Conservation (phyloP, 176 grass and related monocot genomes). For the Triticum turgidum region DNA sequence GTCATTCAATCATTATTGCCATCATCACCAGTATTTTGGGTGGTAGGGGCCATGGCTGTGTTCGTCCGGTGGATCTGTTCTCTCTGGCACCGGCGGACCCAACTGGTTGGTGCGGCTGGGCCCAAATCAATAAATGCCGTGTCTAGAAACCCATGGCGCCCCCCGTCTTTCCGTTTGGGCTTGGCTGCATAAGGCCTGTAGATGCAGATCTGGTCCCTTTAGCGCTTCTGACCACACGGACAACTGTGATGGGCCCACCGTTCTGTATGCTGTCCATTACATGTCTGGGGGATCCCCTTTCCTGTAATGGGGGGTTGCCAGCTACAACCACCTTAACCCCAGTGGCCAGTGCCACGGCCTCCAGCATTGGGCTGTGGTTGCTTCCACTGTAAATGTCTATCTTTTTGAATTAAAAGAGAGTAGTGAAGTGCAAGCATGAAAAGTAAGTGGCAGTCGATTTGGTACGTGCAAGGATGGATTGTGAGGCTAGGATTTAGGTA, state of each 20-base stretch:
- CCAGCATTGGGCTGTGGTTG: not conserved
- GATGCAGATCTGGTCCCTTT: constrained; percentile 67
- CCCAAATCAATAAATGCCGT: constrained; percentile 52
- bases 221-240: constrained; percentile 49
- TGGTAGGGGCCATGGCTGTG: constrained; percentile 37
- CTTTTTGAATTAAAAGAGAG: not conserved
- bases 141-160: constrained; percentile 49
- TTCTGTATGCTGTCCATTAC: constrained; percentile 53
- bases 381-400: not conserved
- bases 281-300: constrained; percentile 39
- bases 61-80: constrained; percentile 59
- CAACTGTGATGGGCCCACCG: constrained; percentile 48
- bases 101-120: constrained; percentile 39
- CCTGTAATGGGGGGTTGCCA: constrained; percentile 35
- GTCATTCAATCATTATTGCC: constrained; percentile 43
- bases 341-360: constrained; percentile 6
- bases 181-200: constrained; percentile 54
- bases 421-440: not conserved
- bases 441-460: not conserved
- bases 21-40: constrained; percentile 36
- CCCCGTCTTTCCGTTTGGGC: constrained; percentile 44
- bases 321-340: constrained; percentile 30
- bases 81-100: constrained; percentile 44
- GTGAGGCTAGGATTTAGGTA: not conserved
- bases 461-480: not conserved